Base-by-base conservation (phyloP, 2,329 filamentous ascomycete species). In the Pezicula rhizophila region DNA sequence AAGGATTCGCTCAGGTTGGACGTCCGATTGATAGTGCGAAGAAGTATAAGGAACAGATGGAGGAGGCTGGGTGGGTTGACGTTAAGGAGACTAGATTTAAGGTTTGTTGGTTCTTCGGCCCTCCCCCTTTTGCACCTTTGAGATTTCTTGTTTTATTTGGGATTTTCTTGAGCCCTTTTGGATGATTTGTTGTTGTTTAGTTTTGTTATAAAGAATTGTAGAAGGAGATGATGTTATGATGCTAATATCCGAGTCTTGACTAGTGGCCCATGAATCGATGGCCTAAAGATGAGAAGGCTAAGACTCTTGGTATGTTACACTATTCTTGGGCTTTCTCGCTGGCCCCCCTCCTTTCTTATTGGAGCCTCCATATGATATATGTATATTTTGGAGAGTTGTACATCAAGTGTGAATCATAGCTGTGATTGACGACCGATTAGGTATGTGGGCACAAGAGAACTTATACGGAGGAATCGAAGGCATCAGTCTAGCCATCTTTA, bases 241-340 rank as follows among this genome's bases (percentile, higher is more conserved):
- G 28, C 8, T 10, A 31, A 23, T 7, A 23, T 23, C 23, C 6
- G 23, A 31, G 28, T 31, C 11, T 10, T 31, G 28, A 31, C 8
- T 31, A 31, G 28, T 72, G 76, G 65, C 77, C 77, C 1, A 66
- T 68, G 26, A 76, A 73, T 52, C 58, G 64, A 12, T 80, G 77
- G 77, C 71, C 76, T 0, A 72, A 70, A 45, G 71, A 78, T 50
- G 64, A 66, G 5, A 68, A 69, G 31, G 42, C 47, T 34, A 58
- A 53, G 38, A 42, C 52, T 35, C 40, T 56, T 46, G 52, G 56
- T 54, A 42, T 42, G 7, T 11, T 12, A 18, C 23, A 23, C 31
- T 42, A 12, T 11, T 40, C 40, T 38, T 10, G n/a, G n/a, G n/a
- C n/a, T n/a, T 39, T 39, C 18, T 17, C 14, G 3, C n/a, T 39